These are phyloP conservation scores for Lachnellula subtilissima DNA, from an alignment of 2,329 filamentous ascomycete genomes.

Conservation along the genomic window DNA sequence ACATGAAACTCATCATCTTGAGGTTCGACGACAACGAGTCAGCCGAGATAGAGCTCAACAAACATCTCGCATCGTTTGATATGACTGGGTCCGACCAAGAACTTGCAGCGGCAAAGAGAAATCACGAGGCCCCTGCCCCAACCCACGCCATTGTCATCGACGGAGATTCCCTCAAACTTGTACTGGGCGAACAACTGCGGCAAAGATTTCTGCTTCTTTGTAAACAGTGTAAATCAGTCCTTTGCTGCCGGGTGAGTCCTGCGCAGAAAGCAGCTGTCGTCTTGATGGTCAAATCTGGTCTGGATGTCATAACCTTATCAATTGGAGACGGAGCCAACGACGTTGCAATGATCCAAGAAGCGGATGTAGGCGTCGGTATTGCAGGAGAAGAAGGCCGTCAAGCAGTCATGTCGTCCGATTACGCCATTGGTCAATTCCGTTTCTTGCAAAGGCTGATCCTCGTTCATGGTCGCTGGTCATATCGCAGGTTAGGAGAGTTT, in stretches of 20 bases:
- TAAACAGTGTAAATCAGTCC: conserved; percentile 93
- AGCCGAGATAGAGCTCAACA: conserved; percentile 68
- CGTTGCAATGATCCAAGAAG: conserved; percentile 96
- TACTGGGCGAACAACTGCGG: conserved; percentile 74
- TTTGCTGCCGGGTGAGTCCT: conserved; percentile 95
- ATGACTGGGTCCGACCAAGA: conserved; percentile 84
- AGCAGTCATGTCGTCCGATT: conserved; percentile 94
- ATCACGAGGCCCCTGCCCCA: conserved; percentile 78
- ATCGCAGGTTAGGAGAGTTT: conserved; percentile 83
- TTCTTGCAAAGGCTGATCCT: conserved; percentile 80
- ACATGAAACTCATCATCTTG: conserved; percentile 93
- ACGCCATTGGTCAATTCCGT: conserved; percentile 90
- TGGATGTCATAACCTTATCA: conserved; percentile 93
- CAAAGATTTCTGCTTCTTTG: conserved; percentile 93
- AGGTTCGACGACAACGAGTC: conserved; percentile 73
- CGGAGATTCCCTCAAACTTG: conserved; percentile 85
- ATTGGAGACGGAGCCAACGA: conserved; percentile 94
- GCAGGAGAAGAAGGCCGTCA: conserved; percentile 88
- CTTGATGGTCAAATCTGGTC: conserved; percentile 84
- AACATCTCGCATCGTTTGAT: conserved; percentile 65
- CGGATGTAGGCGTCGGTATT: conserved; percentile 93
- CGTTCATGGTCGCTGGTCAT: conserved; percentile 94
- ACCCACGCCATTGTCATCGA: conserved; percentile 95
- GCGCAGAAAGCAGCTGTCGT: conserved; percentile 98
- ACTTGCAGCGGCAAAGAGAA: conserved; percentile 69